Evolutionary conservation across 176 grass and related monocot genomes (phyloP).

Genomic region (Poa pratensis): DNA sequence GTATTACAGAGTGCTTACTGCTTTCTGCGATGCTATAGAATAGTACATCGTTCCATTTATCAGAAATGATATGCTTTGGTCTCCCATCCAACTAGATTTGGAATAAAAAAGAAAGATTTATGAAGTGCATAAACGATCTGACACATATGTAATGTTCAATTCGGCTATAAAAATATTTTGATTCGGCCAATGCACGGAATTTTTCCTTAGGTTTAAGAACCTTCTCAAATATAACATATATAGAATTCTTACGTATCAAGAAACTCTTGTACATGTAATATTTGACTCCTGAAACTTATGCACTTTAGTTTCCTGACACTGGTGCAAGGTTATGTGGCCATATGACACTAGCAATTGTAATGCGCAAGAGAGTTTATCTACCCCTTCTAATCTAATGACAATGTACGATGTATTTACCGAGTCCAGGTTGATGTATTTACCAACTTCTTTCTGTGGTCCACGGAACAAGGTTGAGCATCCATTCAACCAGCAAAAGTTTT

Average conservation of each 20-base stretch:
- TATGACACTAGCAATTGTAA: background rate
- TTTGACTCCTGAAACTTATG: background rate
- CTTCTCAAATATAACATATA: background rate
- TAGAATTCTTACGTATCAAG: constrained; percentile 16
- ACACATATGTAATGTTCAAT: background rate
- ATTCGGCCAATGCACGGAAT: background rate
- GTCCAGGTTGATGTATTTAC: background rate
- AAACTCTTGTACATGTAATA: constrained; percentile 8
- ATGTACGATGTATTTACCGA: background rate
- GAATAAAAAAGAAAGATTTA: background rate
- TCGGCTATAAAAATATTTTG: background rate
- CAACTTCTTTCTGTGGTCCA: background rate
- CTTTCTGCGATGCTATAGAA: background rate
- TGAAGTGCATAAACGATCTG: background rate
- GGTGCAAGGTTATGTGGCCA: background rate
- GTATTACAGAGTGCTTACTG: background rate
- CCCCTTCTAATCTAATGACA: background rate
- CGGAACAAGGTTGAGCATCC: background rate
- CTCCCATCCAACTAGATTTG: background rate
- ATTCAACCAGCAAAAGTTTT: background rate
- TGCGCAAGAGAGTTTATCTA: background rate
- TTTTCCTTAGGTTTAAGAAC: background rate
- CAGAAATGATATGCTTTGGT: background rate
- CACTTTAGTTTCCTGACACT: constrained; percentile 29
- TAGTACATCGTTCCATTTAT: background rate